Base-by-base conservation (phyloP, 495 filamentous ascomycete genomes). In the Ramalina intermedia region DNA sequence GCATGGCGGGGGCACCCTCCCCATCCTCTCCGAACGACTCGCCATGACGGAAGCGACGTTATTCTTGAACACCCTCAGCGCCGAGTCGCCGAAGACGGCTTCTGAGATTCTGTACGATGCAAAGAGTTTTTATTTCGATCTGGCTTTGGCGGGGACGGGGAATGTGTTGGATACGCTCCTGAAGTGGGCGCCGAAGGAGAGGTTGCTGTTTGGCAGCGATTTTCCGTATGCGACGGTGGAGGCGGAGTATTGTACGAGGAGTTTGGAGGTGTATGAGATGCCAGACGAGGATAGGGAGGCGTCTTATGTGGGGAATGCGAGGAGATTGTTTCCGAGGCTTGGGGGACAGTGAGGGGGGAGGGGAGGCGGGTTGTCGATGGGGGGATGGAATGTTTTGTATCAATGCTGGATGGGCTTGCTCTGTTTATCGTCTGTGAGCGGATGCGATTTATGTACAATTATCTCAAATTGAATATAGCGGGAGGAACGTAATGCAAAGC, bases 1-100 rank as follows among this genome's bases (percentile, higher is more conserved):
- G 1, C 74, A 78, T 45, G 73, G 64, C 0, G 75, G 73, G 1
- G 73, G 74, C 0, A 68, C 72, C 0, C 45, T 78, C 4, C 69
- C 72, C 0, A 70, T 63, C 37, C 42, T 75, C 13, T 46, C 66
- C 21, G 46, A 47, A 0, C 59, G 69, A 0, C 27, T 58, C 0
- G 49, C 59, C 1, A 54, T 50, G 2, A 56, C 58, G 3, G 29
- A 33, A 13, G 7, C 29, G 29, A 33, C 5, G 6, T 7, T 33
- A 2, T 33, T 33, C 7, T 37, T 59, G 55, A 36, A 41, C 44
- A 37, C 50, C 37, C 20, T 23, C 5, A 9, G 17, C 2, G 8
- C 21, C 14, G 8, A 17, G 8, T 66, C 50, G 55, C 58, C 62
- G 50, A 43, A 61, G 14, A 18, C 23, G 14, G 36, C 11, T 2